These are phyloP conservation scores for Pezicula carpinea DNA, from an alignment of 2,329 filamentous ascomycete species.

Conservation along the genomic window DNA sequence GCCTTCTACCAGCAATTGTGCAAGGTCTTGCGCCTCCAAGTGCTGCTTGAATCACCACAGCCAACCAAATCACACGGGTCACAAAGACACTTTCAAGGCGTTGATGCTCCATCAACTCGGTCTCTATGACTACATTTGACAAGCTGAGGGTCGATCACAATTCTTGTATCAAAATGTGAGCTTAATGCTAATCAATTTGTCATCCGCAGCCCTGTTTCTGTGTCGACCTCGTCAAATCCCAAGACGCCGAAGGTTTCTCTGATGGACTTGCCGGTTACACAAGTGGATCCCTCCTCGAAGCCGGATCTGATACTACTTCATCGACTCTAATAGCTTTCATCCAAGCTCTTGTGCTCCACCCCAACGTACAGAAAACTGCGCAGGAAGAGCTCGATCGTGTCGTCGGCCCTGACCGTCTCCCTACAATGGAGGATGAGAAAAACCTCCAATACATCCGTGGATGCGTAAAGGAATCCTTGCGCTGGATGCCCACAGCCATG, in stretches of 20 bases:
- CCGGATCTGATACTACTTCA: slow-evolving; percentile 35
- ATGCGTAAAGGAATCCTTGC: slow-evolving; percentile 35
- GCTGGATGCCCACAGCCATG: slow-evolving; percentile 27
- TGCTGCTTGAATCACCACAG: no score
- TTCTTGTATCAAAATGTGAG: no score
- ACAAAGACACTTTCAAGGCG: not conserved
- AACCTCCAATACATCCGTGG: slow-evolving; percentile 37
- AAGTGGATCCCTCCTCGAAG: slow-evolving; percentile 23
- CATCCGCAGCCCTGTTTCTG: slow-evolving; percentile 10
- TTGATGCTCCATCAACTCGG: no score
- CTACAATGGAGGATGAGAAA: slow-evolving; percentile 31
- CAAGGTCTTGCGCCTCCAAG: no score
- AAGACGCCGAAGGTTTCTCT: slow-evolving; percentile 2
- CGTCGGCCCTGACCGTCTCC: slow-evolving; percentile 33
- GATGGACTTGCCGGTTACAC: slow-evolving; percentile 8
- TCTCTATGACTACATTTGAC: no score
- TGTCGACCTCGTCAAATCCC: slow-evolving; percentile 5
- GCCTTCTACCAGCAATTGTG: no score
- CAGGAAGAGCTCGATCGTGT: slow-evolving; percentile 37
- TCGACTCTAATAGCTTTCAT: slow-evolving; percentile 33
- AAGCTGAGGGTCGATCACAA: no score
- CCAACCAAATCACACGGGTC: no score
- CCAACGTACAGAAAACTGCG: slow-evolving; percentile 38
- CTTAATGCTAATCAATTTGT: not conserved
- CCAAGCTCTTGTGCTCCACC: slow-evolving; percentile 32